phyloP scores from a whole-genome alignment of 768 basidiomycete genomes.

The Pulveroboletus sp. region DNA sequence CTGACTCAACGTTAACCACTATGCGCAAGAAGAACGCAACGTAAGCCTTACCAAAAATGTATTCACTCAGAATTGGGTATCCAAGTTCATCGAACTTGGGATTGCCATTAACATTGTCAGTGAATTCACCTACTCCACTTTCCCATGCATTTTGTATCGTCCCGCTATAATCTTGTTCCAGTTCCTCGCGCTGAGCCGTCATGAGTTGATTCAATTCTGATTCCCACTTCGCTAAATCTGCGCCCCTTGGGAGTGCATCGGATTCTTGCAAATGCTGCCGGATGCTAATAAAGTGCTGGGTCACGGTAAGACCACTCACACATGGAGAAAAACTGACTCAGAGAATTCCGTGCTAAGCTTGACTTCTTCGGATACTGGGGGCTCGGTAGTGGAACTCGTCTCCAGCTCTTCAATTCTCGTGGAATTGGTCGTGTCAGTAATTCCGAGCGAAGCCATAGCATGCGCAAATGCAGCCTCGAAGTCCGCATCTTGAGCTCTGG shows the following conservation, averaged over 20 bases:
- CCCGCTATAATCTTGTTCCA: slow-evolving; percentile 58
- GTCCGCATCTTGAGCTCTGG: slow-evolving; percentile 71
- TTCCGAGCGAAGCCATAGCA: slow-evolving; percentile 49
- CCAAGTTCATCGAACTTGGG: slow-evolving; percentile 67
- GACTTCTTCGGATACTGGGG: slow-evolving; percentile 34
- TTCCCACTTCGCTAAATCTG: slow-evolving; percentile 78
- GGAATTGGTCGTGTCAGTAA: slow-evolving; percentile 39
- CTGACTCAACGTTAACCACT: slow-evolving; percentile 36
- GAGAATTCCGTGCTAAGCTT: slow-evolving; percentile 43
- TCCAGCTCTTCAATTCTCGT: slow-evolving; percentile 52
- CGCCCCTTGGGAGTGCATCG: slow-evolving; percentile 50
- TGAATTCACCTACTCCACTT: slow-evolving; percentile 44
- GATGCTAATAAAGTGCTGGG: slow-evolving; percentile 38
- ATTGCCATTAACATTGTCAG: slow-evolving; percentile 28
- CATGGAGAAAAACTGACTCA: slow-evolving; percentile 38
- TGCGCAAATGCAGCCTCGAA: slow-evolving; percentile 85
- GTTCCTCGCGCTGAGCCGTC: slow-evolving; percentile 60
- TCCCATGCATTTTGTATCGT: slow-evolving; percentile 67
- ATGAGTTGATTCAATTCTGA: slow-evolving; percentile 78
- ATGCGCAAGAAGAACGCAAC: not conserved
- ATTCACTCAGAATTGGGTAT: slow-evolving; percentile 65
- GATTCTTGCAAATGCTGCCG: slow-evolving; percentile 62
- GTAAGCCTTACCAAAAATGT: slow-evolving; percentile 66
- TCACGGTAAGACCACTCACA: not conserved
- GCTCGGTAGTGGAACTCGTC: slow-evolving; percentile 37